Base-by-base conservation (phyloP, 1,284 basidiomycete species). In the Fomitiporia mediterranea region DNA sequence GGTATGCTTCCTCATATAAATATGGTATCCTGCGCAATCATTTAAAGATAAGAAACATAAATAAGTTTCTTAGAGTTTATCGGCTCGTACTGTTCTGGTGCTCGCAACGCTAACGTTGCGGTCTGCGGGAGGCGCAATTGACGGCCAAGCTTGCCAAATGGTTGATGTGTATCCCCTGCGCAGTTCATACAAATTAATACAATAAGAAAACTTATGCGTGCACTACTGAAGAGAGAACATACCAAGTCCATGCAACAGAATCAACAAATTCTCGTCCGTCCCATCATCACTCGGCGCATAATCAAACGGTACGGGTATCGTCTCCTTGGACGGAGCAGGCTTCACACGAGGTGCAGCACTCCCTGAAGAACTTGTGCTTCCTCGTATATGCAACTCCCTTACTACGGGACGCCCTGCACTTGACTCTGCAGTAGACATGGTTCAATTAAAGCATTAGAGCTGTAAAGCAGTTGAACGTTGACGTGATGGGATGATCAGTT, bases 191-290 rank as follows among this genome's bases (percentile, higher is more conserved):
- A 47, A 46, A 35, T 5, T 27, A 30, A 38, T 38, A 25, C 46
- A 44, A 35, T 56, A 44, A 17, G 40, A 50, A 53, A n/a, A n/a
- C n/a, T n/a, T n/a, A n/a, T 39, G 19, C 38, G 42, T 17, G 47
- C 21, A 23, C 23, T 21, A 17, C 39, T 19, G 21, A 13, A 34
- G n/a, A 6, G 15, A 15, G 66, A 25, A 65, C 81, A 60, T 63
- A 91, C 92, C 92, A 30, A 96, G 78, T 0, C 94, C 94, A 62
- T 97, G 94, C 17, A 96, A 76, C 51, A 97, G 76, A 58, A 97
- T 79, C 30, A 97, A 70, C 25, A 96, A 69, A 68, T 96, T 97
- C 66, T 91, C 86, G 64, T 96, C 92, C 13, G 83, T 87, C 25
- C 89, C 90, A 67, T 91, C 88, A 58, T 84, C 80, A 60, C 87